Conservation (phyloP, 768 basidiomycete genomes). For the Suillus bovinus region DNA sequence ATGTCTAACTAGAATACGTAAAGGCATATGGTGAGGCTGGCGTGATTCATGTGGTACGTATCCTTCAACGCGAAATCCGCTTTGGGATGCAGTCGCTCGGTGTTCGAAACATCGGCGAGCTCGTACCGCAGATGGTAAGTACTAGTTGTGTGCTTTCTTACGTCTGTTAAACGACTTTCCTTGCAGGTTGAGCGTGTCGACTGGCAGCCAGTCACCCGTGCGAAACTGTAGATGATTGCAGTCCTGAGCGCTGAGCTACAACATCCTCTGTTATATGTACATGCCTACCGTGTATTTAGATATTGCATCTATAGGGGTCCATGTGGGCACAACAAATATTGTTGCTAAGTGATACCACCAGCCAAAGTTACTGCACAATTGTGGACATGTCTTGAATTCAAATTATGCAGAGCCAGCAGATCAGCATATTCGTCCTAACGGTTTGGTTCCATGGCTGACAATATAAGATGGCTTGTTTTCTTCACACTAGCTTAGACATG, state of each 20-base stretch:
- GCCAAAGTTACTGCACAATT: neutral
- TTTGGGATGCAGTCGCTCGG: constrained; percentile 78
- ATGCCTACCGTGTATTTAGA: neutral
- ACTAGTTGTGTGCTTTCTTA: neutral
- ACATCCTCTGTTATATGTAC: neutral
- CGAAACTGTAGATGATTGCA: constrained; percentile 10
- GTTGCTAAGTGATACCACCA: neutral
- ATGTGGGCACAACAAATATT: neutral
- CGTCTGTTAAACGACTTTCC: constrained; percentile 7
- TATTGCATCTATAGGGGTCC: neutral
- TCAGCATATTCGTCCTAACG: neutral
- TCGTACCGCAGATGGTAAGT: constrained; percentile 75
- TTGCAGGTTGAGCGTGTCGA: constrained; percentile 61
- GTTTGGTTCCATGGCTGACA: neutral
- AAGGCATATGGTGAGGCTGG: constrained; percentile 79
- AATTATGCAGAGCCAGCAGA: neutral
- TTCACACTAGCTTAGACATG: too few relatives aligned
- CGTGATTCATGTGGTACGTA: constrained; percentile 61
- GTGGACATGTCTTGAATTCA: neutral
- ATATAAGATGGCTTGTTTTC: neutral
- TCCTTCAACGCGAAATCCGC: constrained; percentile 76
- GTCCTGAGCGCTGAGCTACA: constrained; percentile 28
- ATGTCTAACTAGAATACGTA: constrained; percentile 7
- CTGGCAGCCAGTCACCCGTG: constrained; percentile 51
- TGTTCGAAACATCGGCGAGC: constrained; percentile 58